Evolutionary conservation across 2,329 filamentous ascomycete genomes (phyloP).

Genomic region (Pestalotiopsis fici): DNA sequence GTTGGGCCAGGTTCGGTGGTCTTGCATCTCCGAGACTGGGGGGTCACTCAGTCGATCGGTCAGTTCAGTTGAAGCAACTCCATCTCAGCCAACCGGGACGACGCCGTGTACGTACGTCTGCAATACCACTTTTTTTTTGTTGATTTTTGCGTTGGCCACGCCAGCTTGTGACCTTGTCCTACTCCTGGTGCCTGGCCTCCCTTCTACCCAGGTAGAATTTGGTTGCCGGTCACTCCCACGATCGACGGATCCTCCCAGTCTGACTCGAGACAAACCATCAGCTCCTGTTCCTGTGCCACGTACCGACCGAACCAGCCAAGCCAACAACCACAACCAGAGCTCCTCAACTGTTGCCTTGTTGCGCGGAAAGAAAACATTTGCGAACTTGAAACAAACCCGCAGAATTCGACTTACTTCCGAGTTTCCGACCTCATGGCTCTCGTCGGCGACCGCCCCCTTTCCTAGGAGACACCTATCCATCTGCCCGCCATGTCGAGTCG

Average conservation of each 20-base stretch:
- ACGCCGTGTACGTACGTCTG: not conserved
- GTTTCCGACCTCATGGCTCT: slow-evolving; percentile 3
- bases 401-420: not conserved
- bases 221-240: not conserved
- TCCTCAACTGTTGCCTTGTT: not conserved
- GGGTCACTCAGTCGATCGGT: not conserved
- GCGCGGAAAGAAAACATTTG: not conserved
- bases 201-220: not conserved
- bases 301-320: not conserved
- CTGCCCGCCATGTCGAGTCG: slow-evolving; percentile 70
- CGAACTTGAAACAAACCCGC: not conserved
- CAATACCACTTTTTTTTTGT: not conserved
- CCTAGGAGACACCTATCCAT: slow-evolving; percentile 9
- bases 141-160: not conserved
- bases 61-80: not conserved
- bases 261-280: not conserved
- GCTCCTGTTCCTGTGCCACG: not conserved
- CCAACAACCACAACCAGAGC: not conserved
- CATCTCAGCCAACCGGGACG: not conserved
- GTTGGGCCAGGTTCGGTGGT: not conserved
- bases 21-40: not conserved
- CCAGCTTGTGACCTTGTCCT: not conserved
- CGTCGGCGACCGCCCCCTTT: not conserved
- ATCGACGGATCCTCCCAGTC: not conserved
- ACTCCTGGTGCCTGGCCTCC: not conserved